A percentile compares a stretch with the other conserved stretches of the same genome.
Evolutionary conservation across 179 eudicot genomes (phyloP).

Genomic region (Pouteria campechiana): DNA sequence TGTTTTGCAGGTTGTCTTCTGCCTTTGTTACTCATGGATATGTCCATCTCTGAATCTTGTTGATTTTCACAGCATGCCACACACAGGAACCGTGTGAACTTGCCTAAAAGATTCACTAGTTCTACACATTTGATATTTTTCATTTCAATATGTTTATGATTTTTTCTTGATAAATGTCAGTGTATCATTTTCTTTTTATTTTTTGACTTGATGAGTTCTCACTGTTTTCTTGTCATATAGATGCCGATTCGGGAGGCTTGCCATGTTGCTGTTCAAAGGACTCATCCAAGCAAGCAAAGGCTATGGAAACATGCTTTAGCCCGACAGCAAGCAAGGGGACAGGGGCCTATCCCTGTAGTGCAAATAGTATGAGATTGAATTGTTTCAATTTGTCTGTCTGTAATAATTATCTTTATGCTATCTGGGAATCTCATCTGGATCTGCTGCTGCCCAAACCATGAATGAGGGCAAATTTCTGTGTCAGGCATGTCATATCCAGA

Average conservation of each 20-base stretch:
- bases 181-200: too few relatives aligned
- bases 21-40: neutral
- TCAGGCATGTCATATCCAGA: too few relatives aligned
- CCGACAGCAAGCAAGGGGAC: constrained; percentile 73
- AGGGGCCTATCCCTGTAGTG: constrained; percentile 74
- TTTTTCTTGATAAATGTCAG: too few relatives aligned
- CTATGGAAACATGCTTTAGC: constrained; percentile 97
- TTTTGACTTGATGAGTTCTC: neutral
- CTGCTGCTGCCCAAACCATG: too few relatives aligned
- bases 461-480: too few relatives aligned
- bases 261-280: constrained; percentile 87
- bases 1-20: constrained; percentile 69
- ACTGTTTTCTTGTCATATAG: constrained; percentile 25
- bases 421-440: too few relatives aligned
- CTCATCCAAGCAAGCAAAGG: constrained; percentile 72
- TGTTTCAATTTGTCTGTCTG: neutral
- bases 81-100: too few relatives aligned
- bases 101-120: too few relatives aligned
- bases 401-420: too few relatives aligned
- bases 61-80: neutral
- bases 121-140: too few relatives aligned
- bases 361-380: constrained; percentile 64
- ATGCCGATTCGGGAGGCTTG: constrained; percentile 98
- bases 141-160: too few relatives aligned
- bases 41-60: constrained; percentile 1